phyloP scores from a whole-genome alignment of 768 basidiomycete species.

The Mycena chlorophos region DNA sequence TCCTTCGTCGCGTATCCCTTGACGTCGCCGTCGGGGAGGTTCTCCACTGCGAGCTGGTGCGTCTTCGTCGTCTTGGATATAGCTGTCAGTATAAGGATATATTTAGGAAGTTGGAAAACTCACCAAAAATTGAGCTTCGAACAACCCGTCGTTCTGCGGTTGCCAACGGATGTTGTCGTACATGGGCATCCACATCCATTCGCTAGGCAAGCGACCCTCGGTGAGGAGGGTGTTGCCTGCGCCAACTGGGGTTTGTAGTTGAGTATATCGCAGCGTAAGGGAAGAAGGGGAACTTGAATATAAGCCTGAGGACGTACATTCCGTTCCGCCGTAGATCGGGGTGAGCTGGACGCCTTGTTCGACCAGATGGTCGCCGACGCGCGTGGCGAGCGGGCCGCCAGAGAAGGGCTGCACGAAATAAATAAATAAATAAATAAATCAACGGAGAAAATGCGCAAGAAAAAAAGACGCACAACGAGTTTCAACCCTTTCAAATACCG shows the following conservation, averaged over 20 bases:
- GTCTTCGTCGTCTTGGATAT: slow-evolving; percentile 29
- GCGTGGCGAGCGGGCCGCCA: slow-evolving; percentile 39
- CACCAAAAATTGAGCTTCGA: slow-evolving; percentile 42
- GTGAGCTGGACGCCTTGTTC: slow-evolving; percentile 34
- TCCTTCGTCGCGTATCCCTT: slow-evolving; percentile 34
- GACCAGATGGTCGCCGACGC: slow-evolving; percentile 37
- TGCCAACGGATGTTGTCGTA: slow-evolving; percentile 36
- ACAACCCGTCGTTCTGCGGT: slow-evolving; percentile 37
- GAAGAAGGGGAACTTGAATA: not conserved
- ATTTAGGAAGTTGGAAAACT: not conserved
- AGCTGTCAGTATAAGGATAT: not conserved
- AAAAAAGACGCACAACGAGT: slow-evolving; percentile 26
- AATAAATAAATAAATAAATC: not conserved
- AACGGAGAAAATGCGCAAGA: not conserved
- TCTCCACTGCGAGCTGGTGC: slow-evolving; percentile 39
- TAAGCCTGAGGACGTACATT: slow-evolving; percentile 24
- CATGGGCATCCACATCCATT: slow-evolving; percentile 35
- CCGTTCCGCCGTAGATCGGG: slow-evolving; percentile 40
- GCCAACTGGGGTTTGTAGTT: slow-evolving; percentile 18
- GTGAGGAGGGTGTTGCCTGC: slow-evolving; percentile 15
- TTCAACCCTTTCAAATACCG: slow-evolving; percentile 30
- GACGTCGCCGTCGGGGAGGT: slow-evolving; percentile 25
- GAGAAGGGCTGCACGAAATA: slow-evolving; percentile 29
- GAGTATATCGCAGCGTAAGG: not conserved
- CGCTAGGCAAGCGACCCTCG: slow-evolving; percentile 23